Evolutionary conservation across 108 stramenopile species (phyloP), one percentile per base, ranked within the genome.

Genomic region (Cyclotella choctawhatcheeana): DNA sequence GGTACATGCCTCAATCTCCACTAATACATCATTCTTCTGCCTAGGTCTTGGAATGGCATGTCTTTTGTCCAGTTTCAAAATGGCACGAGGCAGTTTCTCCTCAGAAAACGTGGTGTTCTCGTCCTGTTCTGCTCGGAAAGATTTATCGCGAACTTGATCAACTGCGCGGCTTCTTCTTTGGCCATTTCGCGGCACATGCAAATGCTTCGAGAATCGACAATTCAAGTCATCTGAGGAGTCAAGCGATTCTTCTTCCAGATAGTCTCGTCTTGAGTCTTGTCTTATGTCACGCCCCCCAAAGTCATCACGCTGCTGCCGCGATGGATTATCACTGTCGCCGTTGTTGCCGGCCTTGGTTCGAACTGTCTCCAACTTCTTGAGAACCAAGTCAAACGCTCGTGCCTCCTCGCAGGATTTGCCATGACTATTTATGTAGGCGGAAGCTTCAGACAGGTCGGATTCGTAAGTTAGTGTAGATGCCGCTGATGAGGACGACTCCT

Each of bases 1-100:
- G 3, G 79, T 80, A 25, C 56, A 80, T 17, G 79, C 79, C 58
- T 80, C 79, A 32, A 80, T 80, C 54, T 73, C 71, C 2, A 80
- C 67, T 45, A 80, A 52, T 0, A 80, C 45, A 73, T 80, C 79
- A 45, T 80, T 80, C 68, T 73, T 68, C 25, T 80, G 72, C 43
- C 67, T 67, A 13, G 72, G 71, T 51, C 53, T 61, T 0, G 79
- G 79, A 27, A 80, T 73, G 63, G 67, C 72, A 58, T 80, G 67
- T 32, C 55, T 44, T 35, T 72, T 52, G 54, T 80, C 79, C 58
- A 80, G 45, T 58, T 62, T 68, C 16, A 80, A 37, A n/a, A 80
- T 64, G 29, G 72, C 79, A 34, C 55, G 63, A 29, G 79, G 79
- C 33, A 80, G 40, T 25, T 44, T 26, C 30, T 75, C 74, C 24